A percentile compares a stretch with the other conserved stretches of the same genome.
Evolutionary conservation across 2,329 filamentous ascomycete species (phyloP).

Genomic region (Clathrospora elynae): DNA sequence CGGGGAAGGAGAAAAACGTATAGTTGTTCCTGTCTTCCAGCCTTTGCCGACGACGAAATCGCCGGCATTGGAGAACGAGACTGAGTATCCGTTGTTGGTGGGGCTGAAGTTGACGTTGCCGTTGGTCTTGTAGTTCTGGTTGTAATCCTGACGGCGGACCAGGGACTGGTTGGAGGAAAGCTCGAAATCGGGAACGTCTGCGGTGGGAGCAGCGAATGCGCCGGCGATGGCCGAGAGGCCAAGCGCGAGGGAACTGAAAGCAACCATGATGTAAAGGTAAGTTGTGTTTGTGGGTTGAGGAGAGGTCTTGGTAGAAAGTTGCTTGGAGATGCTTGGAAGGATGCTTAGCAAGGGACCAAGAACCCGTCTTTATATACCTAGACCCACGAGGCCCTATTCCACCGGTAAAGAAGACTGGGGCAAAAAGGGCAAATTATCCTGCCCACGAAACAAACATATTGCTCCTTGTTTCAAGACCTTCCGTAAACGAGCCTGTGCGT

Average conservation of each 20-base stretch:
- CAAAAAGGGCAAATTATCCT: too few relatives aligned
- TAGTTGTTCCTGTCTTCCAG: conserved; percentile 34
- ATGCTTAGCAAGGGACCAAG: conserved; percentile 16
- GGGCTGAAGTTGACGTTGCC: conserved; percentile 39
- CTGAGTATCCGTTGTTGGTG: conserved; percentile 36
- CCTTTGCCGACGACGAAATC: conserved; percentile 44
- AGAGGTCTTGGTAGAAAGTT: conserved; percentile 5
- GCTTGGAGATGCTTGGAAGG: conserved; percentile 9
- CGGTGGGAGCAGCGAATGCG: conserved; percentile 31
- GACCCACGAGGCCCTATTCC: too few relatives aligned
- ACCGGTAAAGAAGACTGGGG: too few relatives aligned
- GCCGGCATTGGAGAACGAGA: conserved; percentile 34
- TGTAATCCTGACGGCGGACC: conserved; percentile 40
- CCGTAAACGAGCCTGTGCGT: too few relatives aligned
- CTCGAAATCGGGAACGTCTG: conserved; percentile 39
- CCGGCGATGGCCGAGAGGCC: conserved; percentile 27
- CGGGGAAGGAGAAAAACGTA: background rate
- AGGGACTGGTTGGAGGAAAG: conserved; percentile 21
- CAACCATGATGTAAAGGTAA: conserved; percentile 32
- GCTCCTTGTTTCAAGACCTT: too few relatives aligned
- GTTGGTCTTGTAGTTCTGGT: conserved; percentile 43
- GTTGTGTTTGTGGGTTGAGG: too few relatives aligned
- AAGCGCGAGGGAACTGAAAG: conserved; percentile 29
- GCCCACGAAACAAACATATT: too few relatives aligned
- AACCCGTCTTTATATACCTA: too few relatives aligned